Base-by-base conservation (phyloP, 495 filamentous ascomycete species). In the Pseudoneurospora amorphoporcata region DNA sequence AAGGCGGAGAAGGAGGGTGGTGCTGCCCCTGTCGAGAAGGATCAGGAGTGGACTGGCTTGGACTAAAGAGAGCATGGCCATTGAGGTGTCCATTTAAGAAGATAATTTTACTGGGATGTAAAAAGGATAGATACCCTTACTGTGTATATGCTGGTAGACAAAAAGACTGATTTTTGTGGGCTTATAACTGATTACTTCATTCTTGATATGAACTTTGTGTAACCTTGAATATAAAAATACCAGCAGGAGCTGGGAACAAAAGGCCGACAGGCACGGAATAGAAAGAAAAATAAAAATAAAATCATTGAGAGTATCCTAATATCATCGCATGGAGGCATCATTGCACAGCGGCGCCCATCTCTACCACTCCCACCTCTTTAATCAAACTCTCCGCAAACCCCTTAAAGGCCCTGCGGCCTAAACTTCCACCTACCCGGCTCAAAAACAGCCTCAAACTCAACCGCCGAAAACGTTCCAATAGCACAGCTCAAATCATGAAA, bases 401-500 rank as follows among this genome's bases (percentile, higher is more conserved):
- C 53, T 47, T 19, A 76, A 16, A 72, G 58, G 3, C 70, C 73
- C 69, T 68, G 70, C 68, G 73, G 75, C 68, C 58, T 23, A 71
- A 75, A 84, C 76, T 72, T 23, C 85, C 85, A 86, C 75, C 71
- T 77, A 42, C 69, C 78, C 19, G 83, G 86, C 68, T 87, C 81
- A 79, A 96, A 94, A 39, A 87, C 83, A 12, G 91, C 84, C 79
- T 94, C 90, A 76, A 92, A 94, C 39, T 88, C 90, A 17, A 91
- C 89, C 71, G 82, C 87, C 41, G 91, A 90, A 81, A 89, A 96
- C 65, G 88, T 84, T 5, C 95, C 95, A 38, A 98, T 82, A 1
- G 92, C 92, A 47, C 89, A 91, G 81, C 92, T 92, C 45, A 98
- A 73, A 78, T 98, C 95, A 77, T 89, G 87, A 61, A 88, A 86